Percentiles rank a stretch among this genome's conserved stretches.
These are phyloP conservation scores for Chalaropsis ovoidea DNA, from an alignment of 2,329 filamentous ascomycete species.

Conservation along the genomic window DNA sequence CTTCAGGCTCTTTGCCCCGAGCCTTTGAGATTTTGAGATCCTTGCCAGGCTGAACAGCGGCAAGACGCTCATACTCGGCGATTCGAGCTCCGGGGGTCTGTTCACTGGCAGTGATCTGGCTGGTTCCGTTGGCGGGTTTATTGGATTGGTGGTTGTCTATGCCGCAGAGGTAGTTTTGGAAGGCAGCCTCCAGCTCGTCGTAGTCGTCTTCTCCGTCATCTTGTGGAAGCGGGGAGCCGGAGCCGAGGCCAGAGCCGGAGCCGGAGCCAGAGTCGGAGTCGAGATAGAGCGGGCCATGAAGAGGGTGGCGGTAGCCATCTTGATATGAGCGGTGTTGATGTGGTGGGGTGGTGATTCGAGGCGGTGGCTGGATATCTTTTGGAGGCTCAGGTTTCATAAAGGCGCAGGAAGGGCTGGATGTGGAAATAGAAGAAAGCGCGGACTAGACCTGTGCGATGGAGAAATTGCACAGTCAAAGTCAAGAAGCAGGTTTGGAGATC, in stretches of 20 bases:
- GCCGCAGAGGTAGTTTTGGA: conserved; percentile 18
- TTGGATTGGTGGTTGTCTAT: neutral
- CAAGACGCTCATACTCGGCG: neutral
- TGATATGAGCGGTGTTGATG: neutral
- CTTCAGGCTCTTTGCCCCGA: neutral
- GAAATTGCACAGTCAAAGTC: conserved; percentile 16
- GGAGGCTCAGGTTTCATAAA: conserved; percentile 15
- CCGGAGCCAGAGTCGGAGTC: neutral
- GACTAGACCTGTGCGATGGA: conserved; percentile 15
- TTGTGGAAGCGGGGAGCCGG: neutral
- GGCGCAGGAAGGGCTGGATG: neutral
- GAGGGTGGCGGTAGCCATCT: conserved; percentile 9
- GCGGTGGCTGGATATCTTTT: neutral
- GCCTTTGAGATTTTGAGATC: neutral
- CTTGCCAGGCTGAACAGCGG: neutral
- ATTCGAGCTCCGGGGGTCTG: neutral
- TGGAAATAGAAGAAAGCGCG: neutral
- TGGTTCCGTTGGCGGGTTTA: neutral
- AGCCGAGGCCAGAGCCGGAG: neutral
- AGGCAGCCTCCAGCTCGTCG: conserved; percentile 14
- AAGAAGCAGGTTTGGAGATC: neutral
- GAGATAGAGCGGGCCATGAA: neutral
- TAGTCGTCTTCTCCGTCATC: neutral
- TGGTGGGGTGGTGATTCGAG: neutral
- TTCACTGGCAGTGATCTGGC: neutral